A percentile compares a stretch with the other conserved stretches of the same genome.
These are phyloP conservation scores for Annulohypoxylon truncatum DNA, from an alignment of 2,329 filamentous ascomycete species.

Conservation along the genomic window DNA sequence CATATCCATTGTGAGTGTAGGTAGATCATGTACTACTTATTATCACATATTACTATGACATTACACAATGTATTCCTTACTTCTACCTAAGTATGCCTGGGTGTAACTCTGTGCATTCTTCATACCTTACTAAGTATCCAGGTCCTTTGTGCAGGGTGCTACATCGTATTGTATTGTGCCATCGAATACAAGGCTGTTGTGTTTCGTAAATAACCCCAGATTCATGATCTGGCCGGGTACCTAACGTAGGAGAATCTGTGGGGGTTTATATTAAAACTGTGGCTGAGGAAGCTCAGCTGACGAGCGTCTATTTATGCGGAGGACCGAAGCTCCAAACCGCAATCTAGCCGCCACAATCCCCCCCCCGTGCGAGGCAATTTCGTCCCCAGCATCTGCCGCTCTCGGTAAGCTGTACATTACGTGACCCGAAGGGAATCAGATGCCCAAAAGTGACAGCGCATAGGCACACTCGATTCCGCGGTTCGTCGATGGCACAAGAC, in stretches of 20 bases:
- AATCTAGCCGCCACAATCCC: conserved; percentile 32
- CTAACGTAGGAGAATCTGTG: conserved; percentile 20
- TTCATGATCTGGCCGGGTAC: conserved; percentile 22
- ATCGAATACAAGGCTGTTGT: conserved; percentile 30
- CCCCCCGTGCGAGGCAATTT: conserved; percentile 35
- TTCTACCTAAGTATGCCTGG: neutral
- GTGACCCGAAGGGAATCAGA: conserved; percentile 34
- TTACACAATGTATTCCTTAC: conserved; percentile 3
- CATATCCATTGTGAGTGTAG: no score
- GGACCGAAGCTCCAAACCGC: conserved; percentile 15
- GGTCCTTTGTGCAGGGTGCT: conserved; percentile 19
- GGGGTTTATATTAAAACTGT: conserved; percentile 36
- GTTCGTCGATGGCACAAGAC: conserved; percentile 27
- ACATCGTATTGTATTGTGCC: conserved; percentile 30
- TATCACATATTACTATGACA: conserved; percentile 12
- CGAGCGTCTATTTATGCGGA: conserved; percentile 40
- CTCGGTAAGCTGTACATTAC: conserved; percentile 15
- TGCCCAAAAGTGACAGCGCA: conserved; percentile 34
- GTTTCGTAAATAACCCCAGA: conserved; percentile 19
- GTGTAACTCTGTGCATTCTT: conserved; percentile 1
- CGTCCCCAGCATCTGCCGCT: conserved; percentile 29
- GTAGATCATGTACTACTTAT: neutral
- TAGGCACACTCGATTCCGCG: conserved; percentile 24
- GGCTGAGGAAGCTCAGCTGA: conserved; percentile 47
- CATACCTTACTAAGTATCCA: conserved; percentile 3